Evolutionary conservation across 1,284 basidiomycete genomes (phyloP), one percentile per base, ranked within the genome.

Genomic region (Stereum hirsutum): DNA sequence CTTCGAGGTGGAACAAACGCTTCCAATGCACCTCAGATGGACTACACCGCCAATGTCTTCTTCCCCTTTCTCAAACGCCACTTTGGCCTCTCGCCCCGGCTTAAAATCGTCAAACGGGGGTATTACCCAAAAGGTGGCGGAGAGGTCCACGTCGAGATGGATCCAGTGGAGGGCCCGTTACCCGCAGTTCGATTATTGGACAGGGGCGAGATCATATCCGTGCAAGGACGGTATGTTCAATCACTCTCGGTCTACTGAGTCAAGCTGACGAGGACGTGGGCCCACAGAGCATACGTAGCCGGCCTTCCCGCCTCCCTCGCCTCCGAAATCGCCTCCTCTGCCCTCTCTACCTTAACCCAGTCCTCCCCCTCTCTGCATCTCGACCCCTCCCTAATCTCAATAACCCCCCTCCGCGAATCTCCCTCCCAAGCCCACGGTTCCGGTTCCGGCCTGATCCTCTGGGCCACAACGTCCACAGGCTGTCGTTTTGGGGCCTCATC

Each of bases 41-140:
- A 87, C 60, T 85, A 84, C 57, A 72, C 69, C 0, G 62, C 73
- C 36, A 62, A 73, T 47, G 61, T 86, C 41, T 68, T 87, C 53
- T 56, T 87, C 5, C 83, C 81, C 0, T 86, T 87, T 53, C 56
- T 84, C 31, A 60, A 58, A 15, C 63, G 56, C 11, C 75, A 79
- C 54, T 75, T 84, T 55, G 67, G 68, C 8, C 46, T 81, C 32
- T 50, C 57, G 0, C 62, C 70, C 3, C 56, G 61, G 3, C 54
- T 86, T 14, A 56, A 68, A 19, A 57, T 84, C 30, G 54, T 58
- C 24, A 68, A 64, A 46, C 68, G 82, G 6, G 83, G 82, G 0
- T 86, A 84, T 60, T 81, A 63, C 51, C 82, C 83, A 0, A 76
- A 68, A 53, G 83, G 84, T 28, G 83, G 82, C 5, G 83, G 83